Percentiles rank a stretch among this genome's conserved stretches.
These are phyloP conservation scores for Leccinum longicurvipes DNA, from an alignment of 768 basidiomycete genomes.

Conservation along the genomic window DNA sequence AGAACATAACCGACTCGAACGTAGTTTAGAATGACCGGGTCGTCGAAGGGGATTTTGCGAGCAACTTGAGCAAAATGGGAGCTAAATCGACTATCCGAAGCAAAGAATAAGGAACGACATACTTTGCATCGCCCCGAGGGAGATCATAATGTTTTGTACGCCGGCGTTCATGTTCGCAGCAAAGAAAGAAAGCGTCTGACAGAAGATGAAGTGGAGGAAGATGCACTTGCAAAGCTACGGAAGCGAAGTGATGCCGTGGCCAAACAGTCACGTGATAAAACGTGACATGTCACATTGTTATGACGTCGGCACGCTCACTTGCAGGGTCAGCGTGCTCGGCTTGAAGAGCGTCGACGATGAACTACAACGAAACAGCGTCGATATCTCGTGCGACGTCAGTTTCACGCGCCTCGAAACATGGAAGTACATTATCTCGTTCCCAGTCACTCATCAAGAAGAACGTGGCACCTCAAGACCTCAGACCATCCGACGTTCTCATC, in stretches of 20 bases:
- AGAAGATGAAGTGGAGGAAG: too few species aligned
- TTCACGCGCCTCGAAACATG: slow-evolving; percentile 59
- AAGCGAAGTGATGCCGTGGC: not conserved
- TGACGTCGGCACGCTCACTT: slow-evolving; percentile 22
- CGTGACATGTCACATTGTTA: slow-evolving; percentile 18
- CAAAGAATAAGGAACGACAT: slow-evolving; percentile 8
- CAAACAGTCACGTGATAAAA: slow-evolving; percentile 9
- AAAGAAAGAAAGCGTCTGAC: slow-evolving; percentile 5
- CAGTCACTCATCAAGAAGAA: slow-evolving; percentile 95
- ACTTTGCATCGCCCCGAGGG: slow-evolving; percentile 93
- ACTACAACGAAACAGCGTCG: slow-evolving; percentile 45
- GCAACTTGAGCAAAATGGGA: slow-evolving; percentile 55
- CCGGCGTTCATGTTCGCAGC: slow-evolving; percentile 62
- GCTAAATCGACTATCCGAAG: not conserved
- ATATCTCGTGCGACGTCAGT: slow-evolving; percentile 71
- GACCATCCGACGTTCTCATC: slow-evolving; percentile 93
- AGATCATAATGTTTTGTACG: slow-evolving; percentile 80
- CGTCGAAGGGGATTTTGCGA: slow-evolving; percentile 85
- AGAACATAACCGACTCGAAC: slow-evolving; percentile 82
- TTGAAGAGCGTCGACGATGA: slow-evolving; percentile 18
- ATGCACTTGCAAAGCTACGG: too few species aligned
- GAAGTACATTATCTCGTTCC: slow-evolving; percentile 72
- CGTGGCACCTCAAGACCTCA: slow-evolving; percentile 83
- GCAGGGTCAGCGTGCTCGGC: not conserved
- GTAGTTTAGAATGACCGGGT: slow-evolving; percentile 76